phyloP scores from a whole-genome alignment of 2,329 filamentous ascomycete genomes.

The Iodosphaeria phyllophila region DNA sequence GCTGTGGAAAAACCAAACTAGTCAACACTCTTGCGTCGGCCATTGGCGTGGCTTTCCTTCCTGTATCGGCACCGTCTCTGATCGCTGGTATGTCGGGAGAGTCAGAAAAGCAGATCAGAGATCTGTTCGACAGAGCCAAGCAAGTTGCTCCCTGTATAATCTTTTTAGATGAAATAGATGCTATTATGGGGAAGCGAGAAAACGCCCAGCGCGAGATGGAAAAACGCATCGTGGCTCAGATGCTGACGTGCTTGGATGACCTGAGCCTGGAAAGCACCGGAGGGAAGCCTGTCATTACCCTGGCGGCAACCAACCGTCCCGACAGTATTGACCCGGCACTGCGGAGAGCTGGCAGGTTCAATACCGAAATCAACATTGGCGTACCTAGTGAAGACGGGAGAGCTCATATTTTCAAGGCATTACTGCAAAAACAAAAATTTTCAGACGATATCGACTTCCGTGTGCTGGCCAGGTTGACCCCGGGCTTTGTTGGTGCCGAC shows the following conservation, averaged over 20 bases:
- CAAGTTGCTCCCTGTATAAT: constrained; percentile 72
- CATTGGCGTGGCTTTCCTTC: constrained; percentile 59
- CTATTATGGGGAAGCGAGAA: constrained; percentile 73
- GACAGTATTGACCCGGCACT: constrained; percentile 71
- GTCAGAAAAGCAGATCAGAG: constrained; percentile 70
- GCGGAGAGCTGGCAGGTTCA: constrained; percentile 57
- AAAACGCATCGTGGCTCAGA: constrained; percentile 65
- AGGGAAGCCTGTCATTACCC: constrained; percentile 62
- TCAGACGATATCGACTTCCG: constrained; percentile 54
- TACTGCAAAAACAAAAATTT: constrained; percentile 48
- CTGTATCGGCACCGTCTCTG: constrained; percentile 64
- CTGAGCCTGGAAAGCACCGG: constrained; percentile 53
- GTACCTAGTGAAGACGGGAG: constrained; percentile 67
- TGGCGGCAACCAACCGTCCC: constrained; percentile 79
- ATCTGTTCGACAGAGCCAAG: constrained; percentile 77
- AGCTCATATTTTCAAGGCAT: constrained; percentile 56
- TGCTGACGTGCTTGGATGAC: constrained; percentile 74
- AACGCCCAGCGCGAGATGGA: constrained; percentile 78
- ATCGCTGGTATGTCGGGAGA: constrained; percentile 80
- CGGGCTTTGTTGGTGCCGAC: constrained; percentile 87
- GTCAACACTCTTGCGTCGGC: constrained; percentile 63
- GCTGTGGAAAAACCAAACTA: constrained; percentile 74
- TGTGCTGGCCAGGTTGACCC: constrained; percentile 62
- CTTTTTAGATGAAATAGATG: constrained; percentile 85
- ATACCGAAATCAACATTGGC: constrained; percentile 69